Conservation (phyloP, 163 green algal genomes). For the Chlorella variabilis region DNA sequence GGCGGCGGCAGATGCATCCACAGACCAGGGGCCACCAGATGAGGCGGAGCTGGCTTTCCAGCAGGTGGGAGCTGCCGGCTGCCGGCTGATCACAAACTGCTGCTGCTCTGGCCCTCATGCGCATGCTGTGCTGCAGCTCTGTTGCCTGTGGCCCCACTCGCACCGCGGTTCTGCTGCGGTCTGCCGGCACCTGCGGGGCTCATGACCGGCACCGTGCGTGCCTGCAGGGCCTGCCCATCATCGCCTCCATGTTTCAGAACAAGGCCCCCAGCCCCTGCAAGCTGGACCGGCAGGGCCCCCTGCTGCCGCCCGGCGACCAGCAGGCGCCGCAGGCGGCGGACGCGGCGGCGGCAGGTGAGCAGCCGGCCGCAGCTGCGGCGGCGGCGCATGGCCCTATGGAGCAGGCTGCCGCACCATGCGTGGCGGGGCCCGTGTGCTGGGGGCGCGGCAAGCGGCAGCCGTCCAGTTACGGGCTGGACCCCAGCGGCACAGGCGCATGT, state of each 20-base stretch:
- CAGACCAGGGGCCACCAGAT: neutral
- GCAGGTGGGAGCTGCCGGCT: neutral
- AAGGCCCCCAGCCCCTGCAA: slow-evolving; percentile 21
- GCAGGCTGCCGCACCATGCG: no score
- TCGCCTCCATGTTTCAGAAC: neutral
- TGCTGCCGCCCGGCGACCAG: neutral
- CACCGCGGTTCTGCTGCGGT: no score
- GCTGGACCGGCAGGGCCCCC: neutral
- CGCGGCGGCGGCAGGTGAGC: neutral
- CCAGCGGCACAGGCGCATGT: no score
- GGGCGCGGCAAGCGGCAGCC: no score
- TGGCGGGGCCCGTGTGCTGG: no score
- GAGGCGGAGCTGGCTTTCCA: slow-evolving; percentile 6
- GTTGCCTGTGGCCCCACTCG: neutral
- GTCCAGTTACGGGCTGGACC: no score
- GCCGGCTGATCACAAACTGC: no score
- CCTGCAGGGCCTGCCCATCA: neutral
- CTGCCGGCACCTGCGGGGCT: no score
- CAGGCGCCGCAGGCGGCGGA: neutral
- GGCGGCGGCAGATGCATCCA: neutral
- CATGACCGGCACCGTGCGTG: neutral
- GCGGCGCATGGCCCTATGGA: no score
- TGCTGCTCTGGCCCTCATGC: no score
- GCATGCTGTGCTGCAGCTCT: neutral
- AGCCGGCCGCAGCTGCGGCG: no score